Percentiles rank a stretch among this genome's conserved stretches.
Conservation (phyloP, 179 eudicot genomes). For the Silene noctiflora region DNA sequence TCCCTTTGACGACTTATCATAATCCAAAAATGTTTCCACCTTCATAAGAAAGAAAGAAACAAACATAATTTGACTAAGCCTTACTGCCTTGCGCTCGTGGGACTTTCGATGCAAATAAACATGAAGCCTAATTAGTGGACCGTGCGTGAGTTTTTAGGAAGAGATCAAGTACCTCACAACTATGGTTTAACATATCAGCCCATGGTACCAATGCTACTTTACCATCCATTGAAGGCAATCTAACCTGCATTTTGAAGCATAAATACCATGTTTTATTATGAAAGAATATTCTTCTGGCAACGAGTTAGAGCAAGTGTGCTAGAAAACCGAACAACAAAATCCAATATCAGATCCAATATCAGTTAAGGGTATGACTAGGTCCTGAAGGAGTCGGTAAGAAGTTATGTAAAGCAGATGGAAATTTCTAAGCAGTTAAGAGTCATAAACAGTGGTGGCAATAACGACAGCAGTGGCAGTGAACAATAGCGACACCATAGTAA, state of each 20-base stretch:
- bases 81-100: not conserved
- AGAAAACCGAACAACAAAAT: no score
- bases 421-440: no score
- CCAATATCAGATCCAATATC: no score
- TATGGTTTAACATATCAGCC: conserved; percentile 98
- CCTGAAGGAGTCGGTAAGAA: no score
- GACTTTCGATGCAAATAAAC: not conserved
- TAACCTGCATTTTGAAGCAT: conserved; percentile 49
- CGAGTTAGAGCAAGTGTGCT: no score
- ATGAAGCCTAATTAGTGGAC: not conserved
- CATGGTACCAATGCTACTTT: conserved; percentile 94
- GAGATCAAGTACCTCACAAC: conserved; percentile 59
- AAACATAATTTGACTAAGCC: not conserved
- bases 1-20: conserved; percentile 80
- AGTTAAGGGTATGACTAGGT: no score
- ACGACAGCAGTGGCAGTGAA: no score
- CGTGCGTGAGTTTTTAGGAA: not conserved
- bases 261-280: not conserved
- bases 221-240: conserved; percentile 91
- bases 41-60: conserved; percentile 7
- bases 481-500: no score
- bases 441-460: no score
- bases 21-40: conserved; percentile 89
- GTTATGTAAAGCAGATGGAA: no score
- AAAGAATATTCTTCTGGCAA: no score